Conservation (phyloP, 352 stramenopile species). For the Pythium phragmiticola region DNA sequence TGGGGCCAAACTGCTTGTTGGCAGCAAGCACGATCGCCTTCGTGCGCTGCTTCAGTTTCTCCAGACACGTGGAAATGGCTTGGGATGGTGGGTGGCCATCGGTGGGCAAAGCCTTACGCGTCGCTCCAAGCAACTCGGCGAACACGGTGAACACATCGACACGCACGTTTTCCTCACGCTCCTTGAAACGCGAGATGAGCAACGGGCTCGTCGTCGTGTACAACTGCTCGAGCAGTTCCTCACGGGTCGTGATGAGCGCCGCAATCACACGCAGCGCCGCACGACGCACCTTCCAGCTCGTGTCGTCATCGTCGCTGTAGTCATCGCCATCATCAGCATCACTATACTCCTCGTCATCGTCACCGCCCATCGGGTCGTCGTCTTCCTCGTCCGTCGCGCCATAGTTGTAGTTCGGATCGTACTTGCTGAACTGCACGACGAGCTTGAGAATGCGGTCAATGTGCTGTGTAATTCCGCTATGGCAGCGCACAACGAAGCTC, state of each 20-base stretch:
- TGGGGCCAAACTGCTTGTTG: constrained; percentile 82
- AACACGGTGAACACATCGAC: constrained; percentile 97
- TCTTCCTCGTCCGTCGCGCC: constrained; percentile 92
- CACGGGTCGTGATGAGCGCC: constrained; percentile 88
- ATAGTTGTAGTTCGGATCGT: constrained; percentile 99
- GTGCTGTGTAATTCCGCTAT: constrained; percentile 94
- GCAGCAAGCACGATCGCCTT: constrained; percentile 71
- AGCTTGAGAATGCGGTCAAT: constrained; percentile 91
- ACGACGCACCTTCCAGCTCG: constrained; percentile 96
- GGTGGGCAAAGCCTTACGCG: constrained; percentile 46
- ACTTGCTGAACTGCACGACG: constrained; percentile 93
- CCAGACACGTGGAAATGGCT: constrained; percentile 44
- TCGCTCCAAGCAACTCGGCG: constrained; percentile 87
- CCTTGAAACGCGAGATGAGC: constrained; percentile 91
- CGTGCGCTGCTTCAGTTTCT: constrained; percentile 55
- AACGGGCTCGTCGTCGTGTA: constrained; percentile 82
- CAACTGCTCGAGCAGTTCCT: constrained; percentile 82
- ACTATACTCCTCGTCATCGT: constrained; percentile 81
- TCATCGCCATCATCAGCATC: constrained; percentile 85
- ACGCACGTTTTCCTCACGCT: constrained; percentile 98
- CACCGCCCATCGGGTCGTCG: constrained; percentile 82
- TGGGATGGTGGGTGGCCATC: constrained; percentile 26
- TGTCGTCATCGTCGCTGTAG: constrained; percentile 93
- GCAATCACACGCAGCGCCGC: constrained; percentile 91
- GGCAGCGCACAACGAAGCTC: constrained; percentile 95